These are phyloP conservation scores for Begonia fuchsioides DNA, from an alignment of 306 rosid genomes.

Conservation along the genomic window DNA sequence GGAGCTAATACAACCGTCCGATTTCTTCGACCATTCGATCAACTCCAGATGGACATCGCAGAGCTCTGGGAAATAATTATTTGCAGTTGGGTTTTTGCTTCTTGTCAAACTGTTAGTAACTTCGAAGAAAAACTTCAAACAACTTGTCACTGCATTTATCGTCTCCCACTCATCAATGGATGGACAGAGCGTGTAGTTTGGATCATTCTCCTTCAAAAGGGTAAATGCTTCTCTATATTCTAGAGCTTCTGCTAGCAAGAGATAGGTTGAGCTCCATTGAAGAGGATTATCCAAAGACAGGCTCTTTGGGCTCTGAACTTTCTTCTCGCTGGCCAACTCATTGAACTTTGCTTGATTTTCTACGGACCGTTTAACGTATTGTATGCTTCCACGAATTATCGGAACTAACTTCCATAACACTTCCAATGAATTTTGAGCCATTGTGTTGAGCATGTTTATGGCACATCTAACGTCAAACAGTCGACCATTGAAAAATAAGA, in stretches of 20 bases:
- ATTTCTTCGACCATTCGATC: slow-evolving; percentile 81
- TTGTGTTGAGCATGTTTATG: slow-evolving; percentile 21
- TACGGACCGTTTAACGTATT: slow-evolving; percentile 55
- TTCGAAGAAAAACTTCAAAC: slow-evolving; percentile 68
- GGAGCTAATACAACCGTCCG: slow-evolving; percentile 49
- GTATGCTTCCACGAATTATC: slow-evolving; percentile 57
- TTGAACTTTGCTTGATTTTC: slow-evolving; percentile 48
- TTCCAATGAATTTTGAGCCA: slow-evolving; percentile 40
- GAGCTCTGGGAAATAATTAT: slow-evolving; percentile 76
- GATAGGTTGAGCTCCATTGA: slow-evolving; percentile 64
- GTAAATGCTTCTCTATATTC: slow-evolving; percentile 66
- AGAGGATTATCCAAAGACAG: slow-evolving; percentile 49
- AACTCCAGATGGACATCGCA: slow-evolving; percentile 74
- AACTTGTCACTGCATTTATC: slow-evolving; percentile 31
- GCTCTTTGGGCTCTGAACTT: slow-evolving; percentile 40
- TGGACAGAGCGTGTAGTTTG: slow-evolving; percentile 31
- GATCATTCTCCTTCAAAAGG: slow-evolving; percentile 56
- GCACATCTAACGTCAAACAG: slow-evolving; percentile 81
- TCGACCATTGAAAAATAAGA: slow-evolving; percentile 74
- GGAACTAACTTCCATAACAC: slow-evolving; percentile 35
- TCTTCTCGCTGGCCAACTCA: slow-evolving; percentile 54
- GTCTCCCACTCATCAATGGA: slow-evolving; percentile 76
- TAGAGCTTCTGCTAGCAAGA: slow-evolving; percentile 68
- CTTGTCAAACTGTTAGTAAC: slow-evolving; percentile 37
- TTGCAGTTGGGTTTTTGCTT: slow-evolving; percentile 62